phyloP scores from a whole-genome alignment of 495 filamentous ascomycete genomes.

The Neurospora sp. region DNA sequence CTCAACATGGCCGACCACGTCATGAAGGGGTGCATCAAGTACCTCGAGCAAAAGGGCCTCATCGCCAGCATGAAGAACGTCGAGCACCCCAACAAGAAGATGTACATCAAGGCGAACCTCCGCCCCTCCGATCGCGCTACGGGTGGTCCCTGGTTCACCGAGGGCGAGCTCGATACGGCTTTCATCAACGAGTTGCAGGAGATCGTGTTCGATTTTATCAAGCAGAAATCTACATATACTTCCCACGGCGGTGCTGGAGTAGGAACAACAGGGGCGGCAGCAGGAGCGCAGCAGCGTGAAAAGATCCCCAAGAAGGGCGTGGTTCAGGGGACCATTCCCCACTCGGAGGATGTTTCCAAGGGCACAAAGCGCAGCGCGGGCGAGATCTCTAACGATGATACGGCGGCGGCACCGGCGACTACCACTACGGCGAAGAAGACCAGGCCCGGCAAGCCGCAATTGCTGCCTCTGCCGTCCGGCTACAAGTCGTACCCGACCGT shows the following conservation, averaged over 20 bases:
- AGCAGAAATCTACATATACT: conserved; percentile 54
- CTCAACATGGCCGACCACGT: conserved; percentile 71
- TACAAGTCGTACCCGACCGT: conserved; percentile 70
- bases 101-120: conserved; percentile 72
- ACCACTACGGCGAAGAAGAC: conserved; percentile 9
- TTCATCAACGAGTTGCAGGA: conserved; percentile 66
- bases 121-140: conserved; percentile 78
- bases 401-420: background rate
- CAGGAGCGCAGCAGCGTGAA: conserved; percentile 9
- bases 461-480: conserved; percentile 55
- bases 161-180: conserved; percentile 65
- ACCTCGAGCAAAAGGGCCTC: conserved; percentile 54
- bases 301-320: conserved; percentile 34
- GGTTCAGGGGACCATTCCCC: conserved; percentile 24
- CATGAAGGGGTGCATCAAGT: conserved; percentile 64
- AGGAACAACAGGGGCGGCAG: conserved; percentile 16
- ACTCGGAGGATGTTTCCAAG: conserved; percentile 18
- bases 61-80: conserved; percentile 51
- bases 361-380: conserved; percentile 34
- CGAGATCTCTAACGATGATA: conserved; percentile 34
- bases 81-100: conserved; percentile 58
- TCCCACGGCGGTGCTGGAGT: background rate
- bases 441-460: conserved; percentile 17
- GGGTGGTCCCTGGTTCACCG: conserved; percentile 87
- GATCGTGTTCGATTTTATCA: conserved; percentile 61